Base-by-base conservation (phyloP, 169 alveolate genomes). In the Babesia sp. region DNA sequence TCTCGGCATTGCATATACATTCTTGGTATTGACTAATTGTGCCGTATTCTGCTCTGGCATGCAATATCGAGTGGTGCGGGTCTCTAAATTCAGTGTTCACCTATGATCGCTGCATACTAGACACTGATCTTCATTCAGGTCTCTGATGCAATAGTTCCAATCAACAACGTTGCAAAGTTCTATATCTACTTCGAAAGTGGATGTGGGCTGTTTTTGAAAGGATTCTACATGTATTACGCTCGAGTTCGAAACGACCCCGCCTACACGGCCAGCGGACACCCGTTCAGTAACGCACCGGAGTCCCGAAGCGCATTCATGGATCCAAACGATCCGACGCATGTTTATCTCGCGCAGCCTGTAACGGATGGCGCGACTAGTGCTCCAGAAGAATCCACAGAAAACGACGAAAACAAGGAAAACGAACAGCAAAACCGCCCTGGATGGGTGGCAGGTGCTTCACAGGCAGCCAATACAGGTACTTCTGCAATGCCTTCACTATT, bases 271-370 rank as follows among this genome's bases (percentile, higher is more conserved):
- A 8, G 39, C 36, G 50, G 58, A n/a, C 69, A 79, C 29, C 87
- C 87, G 44, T 51, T 79, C 33, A 22, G 51, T 24, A 54, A 59
- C 14, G 28, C 36, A 22, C 56, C 51, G 7, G 83, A 71, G 72
- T 34, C 48, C n/a, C 74, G 73, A 54, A 56, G 69, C 41, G 89
- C 89, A 1, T 66, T 81, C 54, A 73, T 81, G 5, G 89, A 81
- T 39, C 89, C 89, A 8, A 58, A 44, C 53, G 89, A 81, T 60
- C 79, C 89, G 3, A 41, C 89, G 0, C 77, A 63, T 6, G 81
- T 81, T 6, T 81, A 71, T 60, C 36, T 59, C 11, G 24, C 80
- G 1, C 89, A 81, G 64, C 89, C 89, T 0, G 59, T 63, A 33
- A 42, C 87, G 9, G 45, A 36, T 18, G 58, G n/a, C 28, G 8